Percentiles rank a stretch among this genome's conserved stretches.
Conservation (phyloP, 305 asterid species). For the Fraxinus ornus region DNA sequence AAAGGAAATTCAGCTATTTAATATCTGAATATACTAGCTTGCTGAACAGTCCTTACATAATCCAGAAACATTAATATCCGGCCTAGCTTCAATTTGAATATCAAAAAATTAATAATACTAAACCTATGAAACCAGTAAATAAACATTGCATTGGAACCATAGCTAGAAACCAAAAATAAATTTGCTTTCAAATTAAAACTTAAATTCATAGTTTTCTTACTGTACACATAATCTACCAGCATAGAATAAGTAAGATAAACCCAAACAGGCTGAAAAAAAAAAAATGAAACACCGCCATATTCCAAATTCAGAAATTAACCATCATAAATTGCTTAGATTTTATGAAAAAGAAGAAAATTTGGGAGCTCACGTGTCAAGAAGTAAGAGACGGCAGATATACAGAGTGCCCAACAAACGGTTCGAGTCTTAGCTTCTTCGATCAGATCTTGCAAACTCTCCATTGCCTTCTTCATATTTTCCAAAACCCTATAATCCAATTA, state of each 20-base stretch:
- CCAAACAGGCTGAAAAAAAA: not conserved
- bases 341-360: not conserved
- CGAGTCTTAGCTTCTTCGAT: slow-evolving; percentile 96
- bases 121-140: not conserved
- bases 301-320: not conserved
- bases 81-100: not conserved
- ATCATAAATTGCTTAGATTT: not conserved
- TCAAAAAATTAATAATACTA: not conserved
- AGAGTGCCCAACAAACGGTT: slow-evolving; percentile 85
- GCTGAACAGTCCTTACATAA: not conserved
- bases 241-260: too few species aligned
- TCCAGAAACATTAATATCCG: not conserved
- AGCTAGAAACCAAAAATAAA: not conserved
- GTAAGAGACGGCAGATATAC: slow-evolving; percentile 77
- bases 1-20: not conserved
- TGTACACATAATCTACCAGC: not conserved
- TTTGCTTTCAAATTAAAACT: not conserved
- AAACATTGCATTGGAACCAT: not conserved
- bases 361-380: slow-evolving; percentile 76
- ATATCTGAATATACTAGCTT: not conserved
- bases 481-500: slow-evolving; percentile 22
- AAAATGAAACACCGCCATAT: not conserved
- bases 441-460: slow-evolving; percentile 81
- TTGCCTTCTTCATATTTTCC: slow-evolving; percentile 11
- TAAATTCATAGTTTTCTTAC: not conserved